Conservation (phyloP, 2,329 filamentous ascomycete species). For the Ustulina deusta region DNA sequence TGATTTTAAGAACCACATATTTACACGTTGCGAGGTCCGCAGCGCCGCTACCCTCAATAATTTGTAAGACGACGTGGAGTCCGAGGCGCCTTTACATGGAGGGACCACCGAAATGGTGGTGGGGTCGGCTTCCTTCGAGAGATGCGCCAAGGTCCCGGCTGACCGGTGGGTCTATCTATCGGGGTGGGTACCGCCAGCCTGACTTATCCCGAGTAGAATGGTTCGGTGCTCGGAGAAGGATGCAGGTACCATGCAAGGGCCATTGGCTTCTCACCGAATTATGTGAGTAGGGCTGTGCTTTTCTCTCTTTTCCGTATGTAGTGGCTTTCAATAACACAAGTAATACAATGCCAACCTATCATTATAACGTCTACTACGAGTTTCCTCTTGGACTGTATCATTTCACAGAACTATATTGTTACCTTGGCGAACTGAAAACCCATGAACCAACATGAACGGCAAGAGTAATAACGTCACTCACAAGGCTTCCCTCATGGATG, state of each 20-base stretch:
- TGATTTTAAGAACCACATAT: neutral
- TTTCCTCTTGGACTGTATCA: neutral
- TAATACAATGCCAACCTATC: neutral
- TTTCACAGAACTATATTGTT: neutral
- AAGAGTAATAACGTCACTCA: neutral
- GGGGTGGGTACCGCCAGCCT: conserved; percentile 6
- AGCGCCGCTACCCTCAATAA: neutral
- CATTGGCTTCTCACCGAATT: neutral
- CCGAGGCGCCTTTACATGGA: neutral
- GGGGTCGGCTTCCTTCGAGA: conserved; percentile 1
- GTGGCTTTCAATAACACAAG: neutral
- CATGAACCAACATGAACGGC: conserved; percentile 10
- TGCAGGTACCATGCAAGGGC: neutral
- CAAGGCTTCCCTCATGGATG: neutral
- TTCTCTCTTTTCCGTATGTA: neutral
- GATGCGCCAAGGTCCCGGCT: neutral
- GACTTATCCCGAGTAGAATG: neutral
- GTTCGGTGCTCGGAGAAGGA: conserved; percentile 8
- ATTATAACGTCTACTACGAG: conserved; percentile 1
- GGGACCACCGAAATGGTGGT: neutral
- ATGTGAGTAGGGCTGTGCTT: neutral
- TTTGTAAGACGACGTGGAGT: conserved; percentile 6
- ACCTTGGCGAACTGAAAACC: neutral
- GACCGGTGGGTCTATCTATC: neutral
- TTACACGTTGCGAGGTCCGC: neutral